Evolutionary conservation across 805 yeast genomes (phyloP).

Genomic region (Metschnikowia lochheadii): DNA sequence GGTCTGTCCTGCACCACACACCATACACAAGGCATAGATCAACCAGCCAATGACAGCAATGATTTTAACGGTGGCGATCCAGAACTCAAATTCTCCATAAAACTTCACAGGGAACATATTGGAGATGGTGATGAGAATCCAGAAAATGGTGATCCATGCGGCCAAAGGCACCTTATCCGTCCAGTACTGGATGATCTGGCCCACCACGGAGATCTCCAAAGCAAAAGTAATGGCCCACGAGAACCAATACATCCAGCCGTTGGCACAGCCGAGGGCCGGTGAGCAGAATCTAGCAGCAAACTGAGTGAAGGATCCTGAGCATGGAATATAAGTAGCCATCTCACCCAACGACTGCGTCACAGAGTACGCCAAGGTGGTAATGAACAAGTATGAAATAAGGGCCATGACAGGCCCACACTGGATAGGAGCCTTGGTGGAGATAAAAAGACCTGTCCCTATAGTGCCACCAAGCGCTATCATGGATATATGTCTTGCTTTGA

Average conservation of each 20-base stretch:
- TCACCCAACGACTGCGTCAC: conserved; percentile 75
- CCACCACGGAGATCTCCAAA: conserved; percentile 66
- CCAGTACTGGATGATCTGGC: conserved; percentile 62
- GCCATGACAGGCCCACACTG: conserved; percentile 69
- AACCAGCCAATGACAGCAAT: conserved; percentile 69
- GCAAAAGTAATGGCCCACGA: conserved; percentile 78
- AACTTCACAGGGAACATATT: conserved; percentile 65
- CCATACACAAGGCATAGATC: conserved; percentile 63
- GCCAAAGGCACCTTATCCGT: conserved; percentile 64
- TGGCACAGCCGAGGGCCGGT: conserved; percentile 69
- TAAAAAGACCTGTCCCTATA: conserved; percentile 74
- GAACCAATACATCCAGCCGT: conserved; percentile 73
- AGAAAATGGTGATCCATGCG: conserved; percentile 69
- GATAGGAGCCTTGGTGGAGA: conserved; percentile 57
- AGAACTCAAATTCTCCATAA: conserved; percentile 74
- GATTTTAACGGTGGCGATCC: conserved; percentile 67
- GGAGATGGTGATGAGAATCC: conserved; percentile 47
- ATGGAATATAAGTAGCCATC: conserved; percentile 76
- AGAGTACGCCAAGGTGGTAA: conserved; percentile 60
- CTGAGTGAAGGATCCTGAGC: conserved; percentile 64
- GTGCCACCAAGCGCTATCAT: conserved; percentile 81
- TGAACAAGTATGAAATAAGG: conserved; percentile 59
- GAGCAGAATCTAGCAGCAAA: conserved; percentile 65
- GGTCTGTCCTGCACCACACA: conserved; percentile 65
- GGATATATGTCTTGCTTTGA: conserved; percentile 64